Conservation (phyloP, 768 basidiomycete genomes). For the Clitopilus passeckerianus region DNA sequence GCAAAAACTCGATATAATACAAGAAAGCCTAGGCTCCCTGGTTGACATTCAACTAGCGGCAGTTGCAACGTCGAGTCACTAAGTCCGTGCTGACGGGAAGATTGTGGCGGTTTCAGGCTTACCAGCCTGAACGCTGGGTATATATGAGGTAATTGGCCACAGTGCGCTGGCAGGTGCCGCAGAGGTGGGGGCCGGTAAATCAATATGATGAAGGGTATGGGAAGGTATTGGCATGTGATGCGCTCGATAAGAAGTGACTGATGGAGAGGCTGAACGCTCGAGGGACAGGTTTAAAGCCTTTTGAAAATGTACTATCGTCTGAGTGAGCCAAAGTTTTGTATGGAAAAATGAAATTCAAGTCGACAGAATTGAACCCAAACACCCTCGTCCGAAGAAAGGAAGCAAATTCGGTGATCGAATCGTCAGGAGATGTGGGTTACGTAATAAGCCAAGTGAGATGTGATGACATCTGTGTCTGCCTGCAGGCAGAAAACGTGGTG, state of each 20-base stretch:
- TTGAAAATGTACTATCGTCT: not conserved
- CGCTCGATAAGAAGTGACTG: not conserved
- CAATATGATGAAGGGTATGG: not conserved
- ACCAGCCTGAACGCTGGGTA: not conserved
- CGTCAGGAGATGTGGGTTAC: conserved; percentile 28
- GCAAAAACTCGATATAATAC: not conserved
- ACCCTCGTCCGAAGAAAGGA: not conserved
- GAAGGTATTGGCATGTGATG: not conserved
- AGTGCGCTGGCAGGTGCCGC: not conserved
- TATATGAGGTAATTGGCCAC: not conserved
- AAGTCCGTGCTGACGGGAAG: not conserved
- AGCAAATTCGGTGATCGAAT: not conserved
- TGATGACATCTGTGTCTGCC: conserved; percentile 43
- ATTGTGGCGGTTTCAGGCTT: not conserved
- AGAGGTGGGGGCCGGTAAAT: not conserved
- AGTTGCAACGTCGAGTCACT: not conserved
- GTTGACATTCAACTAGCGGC: not conserved
- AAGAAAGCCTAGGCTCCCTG: not conserved
- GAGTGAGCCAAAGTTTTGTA: not conserved
- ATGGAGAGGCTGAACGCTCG: not conserved
- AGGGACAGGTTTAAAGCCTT: not conserved
- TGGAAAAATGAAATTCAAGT: not conserved
- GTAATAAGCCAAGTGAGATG: conserved; percentile 35
- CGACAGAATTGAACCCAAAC: not conserved
- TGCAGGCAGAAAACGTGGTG: conserved; percentile 78